Base-by-base conservation (phyloP, 202 grass and related monocot genomes). In the Schoenoplectus triqueter region DNA sequence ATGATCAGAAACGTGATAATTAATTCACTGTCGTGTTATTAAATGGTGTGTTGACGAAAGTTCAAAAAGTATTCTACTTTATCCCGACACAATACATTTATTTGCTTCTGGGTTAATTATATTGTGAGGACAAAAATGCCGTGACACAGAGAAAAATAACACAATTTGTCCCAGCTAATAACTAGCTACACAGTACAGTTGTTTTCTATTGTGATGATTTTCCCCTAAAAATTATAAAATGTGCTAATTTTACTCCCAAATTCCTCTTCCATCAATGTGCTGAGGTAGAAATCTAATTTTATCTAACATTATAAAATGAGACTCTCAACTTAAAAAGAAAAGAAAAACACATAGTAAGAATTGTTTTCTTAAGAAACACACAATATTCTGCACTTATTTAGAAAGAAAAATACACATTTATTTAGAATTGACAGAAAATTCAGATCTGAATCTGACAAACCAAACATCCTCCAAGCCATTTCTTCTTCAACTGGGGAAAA, bases 371-470 rank as follows among this genome's bases (percentile, higher is more conserved):
- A 31, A 31, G 31, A 31, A 31, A 31, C 31, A 31, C 31, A 31
- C 31, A 31, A 31, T 31, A 31, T 31, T 31, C 31, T 54, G 49
- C 9, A 55, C 31, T 75, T 2, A 1, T 31, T 42, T n/a, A 3
- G 6, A 22, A n/a, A 60, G 7, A 51, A 21, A 31, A 31, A 31
- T 31, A 31, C 31, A 31, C 31, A 0, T 31, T 31, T 31, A 31
- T 31, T 31, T 31, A 31, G 31, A 31, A 31, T 31, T 31, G 31
- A 31, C 31, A 31, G 31, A 31, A 61, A 17, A 45, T 60, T 60
- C 13, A 78, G 54, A 79, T 78, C 54, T 78, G 74, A 44, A 79
- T 79, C 75, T 79, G 75, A 79, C 75, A 79, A 79, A 45, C 54
- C 55, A 2, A 79, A 79, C 75, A 62, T 3, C 47, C 56, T 79